A percentile compares a stretch with the other conserved stretches of the same genome.
These are phyloP conservation scores for Cardamine chenopodiifolia DNA, from an alignment of 345 rosid species.

Conservation along the genomic window DNA sequence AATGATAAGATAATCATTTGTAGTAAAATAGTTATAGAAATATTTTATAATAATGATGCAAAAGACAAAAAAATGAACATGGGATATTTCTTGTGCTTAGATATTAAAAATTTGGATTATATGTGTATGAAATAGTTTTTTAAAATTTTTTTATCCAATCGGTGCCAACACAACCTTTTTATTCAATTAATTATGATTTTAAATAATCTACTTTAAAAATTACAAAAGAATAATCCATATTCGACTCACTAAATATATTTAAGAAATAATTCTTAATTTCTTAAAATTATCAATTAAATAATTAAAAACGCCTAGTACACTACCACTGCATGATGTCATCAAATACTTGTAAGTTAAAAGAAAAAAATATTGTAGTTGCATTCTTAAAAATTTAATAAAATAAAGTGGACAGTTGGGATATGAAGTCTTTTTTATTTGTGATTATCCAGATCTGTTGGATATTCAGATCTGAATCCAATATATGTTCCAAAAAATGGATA, in stretches of 20 bases:
- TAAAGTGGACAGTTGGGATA: constrained; percentile 31
- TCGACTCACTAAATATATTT: not conserved
- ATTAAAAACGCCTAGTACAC: constrained; percentile 18
- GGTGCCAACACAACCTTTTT: too few relatives aligned
- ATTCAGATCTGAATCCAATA: too few relatives aligned
- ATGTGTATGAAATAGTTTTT: not conserved
- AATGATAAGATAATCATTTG: not conserved
- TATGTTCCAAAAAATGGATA: too few relatives aligned
- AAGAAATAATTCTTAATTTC: not conserved
- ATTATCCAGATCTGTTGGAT: too few relatives aligned
- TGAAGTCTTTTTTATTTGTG: too few relatives aligned
- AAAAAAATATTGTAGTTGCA: constrained; percentile 7
- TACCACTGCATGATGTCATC: constrained; percentile 20
- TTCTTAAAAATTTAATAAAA: constrained; percentile 17
- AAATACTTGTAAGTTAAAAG: constrained; percentile 11
- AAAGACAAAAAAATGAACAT: not conserved
- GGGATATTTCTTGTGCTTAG: not conserved
- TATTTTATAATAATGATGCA: not conserved
- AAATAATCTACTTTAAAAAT: too few relatives aligned
- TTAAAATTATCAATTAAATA: not conserved
- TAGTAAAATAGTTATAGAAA: not conserved
- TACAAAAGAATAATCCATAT: too few relatives aligned
- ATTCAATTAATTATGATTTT: not conserved
- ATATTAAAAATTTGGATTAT: not conserved
- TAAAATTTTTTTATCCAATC: not conserved